Evolutionary conservation across 1,284 basidiomycete genomes (phyloP), one percentile per base, ranked within the genome.

Genomic region (Trichosporon ovoides): DNA sequence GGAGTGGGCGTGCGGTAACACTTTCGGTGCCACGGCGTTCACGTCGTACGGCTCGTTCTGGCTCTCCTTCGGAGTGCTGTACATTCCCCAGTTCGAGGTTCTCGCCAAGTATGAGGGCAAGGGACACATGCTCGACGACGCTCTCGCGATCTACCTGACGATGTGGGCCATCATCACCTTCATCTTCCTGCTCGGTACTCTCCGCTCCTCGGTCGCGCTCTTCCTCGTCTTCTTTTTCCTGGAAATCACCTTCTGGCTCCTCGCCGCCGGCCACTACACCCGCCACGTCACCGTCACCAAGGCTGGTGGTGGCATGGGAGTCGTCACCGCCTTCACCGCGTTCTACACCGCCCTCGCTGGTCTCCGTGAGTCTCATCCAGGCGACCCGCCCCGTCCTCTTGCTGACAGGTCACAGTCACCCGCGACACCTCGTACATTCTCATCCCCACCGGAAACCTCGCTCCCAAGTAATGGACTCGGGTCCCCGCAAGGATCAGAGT

Each of bases 301-400:
- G 67, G 87, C 86, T 3, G 91, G 89, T 46, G 91, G 91, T 55
- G 83, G 76, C 2, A 74, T 90, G 33, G 91, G 91, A 61, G 65
- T 80, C 46, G 70, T 75, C 60, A 73, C 73, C 14, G 73, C 74
- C 34, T 63, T 62, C 54, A 55, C 64, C 58, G 71, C 73, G 7
- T 64, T 63, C 28, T 78, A 81, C 67, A 78, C 79, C 40, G 81
- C 78, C 2, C 75, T 80, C 6, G 79, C 81, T 7, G 81, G 81
- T 62, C 62, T 83, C 38, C 69, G 56, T 53, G 43, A 53, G 52
- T 58, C 22, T 43, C 19, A 20, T 18, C 3, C 34, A 6, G 20
- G 10, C 9, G 16, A 13, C 3, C 18, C 52, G 22, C 20, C 38
- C 20, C 12, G 11, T 22, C 35, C 16, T 37, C n/a, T 14, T 34